Evolutionary conservation across 768 basidiomycete genomes (phyloP).

Genomic region (Russula dissimulans): DNA sequence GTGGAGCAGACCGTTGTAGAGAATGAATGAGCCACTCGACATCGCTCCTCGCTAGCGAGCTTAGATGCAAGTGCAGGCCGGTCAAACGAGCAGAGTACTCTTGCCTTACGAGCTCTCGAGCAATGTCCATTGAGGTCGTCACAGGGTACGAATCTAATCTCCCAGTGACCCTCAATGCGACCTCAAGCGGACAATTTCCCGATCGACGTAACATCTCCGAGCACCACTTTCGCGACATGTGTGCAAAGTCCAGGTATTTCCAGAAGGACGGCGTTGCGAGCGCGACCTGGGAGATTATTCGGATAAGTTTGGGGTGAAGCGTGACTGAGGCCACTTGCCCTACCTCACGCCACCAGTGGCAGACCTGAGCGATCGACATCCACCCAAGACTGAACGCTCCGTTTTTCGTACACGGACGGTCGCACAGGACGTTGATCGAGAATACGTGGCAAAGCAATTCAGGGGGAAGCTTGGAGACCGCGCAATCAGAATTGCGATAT

Average conservation of each 20-base stretch:
- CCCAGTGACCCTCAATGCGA: neutral
- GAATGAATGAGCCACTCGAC: neutral
- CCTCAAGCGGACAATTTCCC: neutral
- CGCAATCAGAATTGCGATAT: neutral
- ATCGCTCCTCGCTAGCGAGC: neutral
- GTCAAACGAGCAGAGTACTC: neutral
- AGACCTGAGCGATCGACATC: conserved; percentile 1
- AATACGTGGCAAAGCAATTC: conserved; percentile 5
- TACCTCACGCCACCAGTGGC: conserved; percentile 4
- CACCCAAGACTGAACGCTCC: neutral
- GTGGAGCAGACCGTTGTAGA: neutral
- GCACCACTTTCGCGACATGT: conserved; percentile 3
- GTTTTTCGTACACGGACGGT: neutral
- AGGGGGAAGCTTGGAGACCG: neutral
- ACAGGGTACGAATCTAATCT: neutral
- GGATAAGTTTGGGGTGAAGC: neutral
- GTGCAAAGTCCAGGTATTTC: neutral
- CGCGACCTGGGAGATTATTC: neutral
- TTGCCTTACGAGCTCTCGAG: neutral
- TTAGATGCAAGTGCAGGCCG: neutral
- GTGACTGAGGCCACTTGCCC: neutral
- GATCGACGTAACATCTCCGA: conserved; percentile 1
- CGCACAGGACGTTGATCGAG: neutral
- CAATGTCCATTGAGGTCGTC: neutral
- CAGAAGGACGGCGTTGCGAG: conserved; percentile 1